Evolutionary conservation across 305 asterid genomes (phyloP).

Genomic region (Lippia alba): DNA sequence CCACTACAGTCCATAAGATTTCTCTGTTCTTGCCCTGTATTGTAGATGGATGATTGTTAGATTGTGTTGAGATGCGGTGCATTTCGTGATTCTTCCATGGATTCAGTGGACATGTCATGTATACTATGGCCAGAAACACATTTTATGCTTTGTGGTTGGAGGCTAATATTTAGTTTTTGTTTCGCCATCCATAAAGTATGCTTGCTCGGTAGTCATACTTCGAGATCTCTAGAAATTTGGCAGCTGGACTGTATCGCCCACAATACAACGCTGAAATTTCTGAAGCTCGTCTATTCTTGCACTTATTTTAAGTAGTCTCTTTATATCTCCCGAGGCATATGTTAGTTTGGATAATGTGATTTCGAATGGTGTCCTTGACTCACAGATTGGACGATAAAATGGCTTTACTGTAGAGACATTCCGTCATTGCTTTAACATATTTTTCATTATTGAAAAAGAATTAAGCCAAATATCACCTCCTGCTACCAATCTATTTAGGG

Average conservation of each 20-base stretch:
- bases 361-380: no score
- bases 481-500: no score
- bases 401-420: no score
- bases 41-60: slow-evolving; percentile 72
- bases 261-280: background rate
- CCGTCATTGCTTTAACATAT: no score
- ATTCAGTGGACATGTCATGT: slow-evolving; percentile 39
- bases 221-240: background rate
- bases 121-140: slow-evolving; percentile 30
- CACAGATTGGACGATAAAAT: no score
- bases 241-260: slow-evolving; percentile 15
- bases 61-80: slow-evolving; percentile 49
- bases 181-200: slow-evolving; percentile 18
- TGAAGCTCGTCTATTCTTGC: background rate
- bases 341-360: no score
- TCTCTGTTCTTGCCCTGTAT: slow-evolving; percentile 32
- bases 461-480: no score
- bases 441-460: no score
- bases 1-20: slow-evolving; percentile 28
- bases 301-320: no score
- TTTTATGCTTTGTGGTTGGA: slow-evolving; percentile 23
- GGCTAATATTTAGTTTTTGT: slow-evolving; percentile 3
- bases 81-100: slow-evolving; percentile 49
- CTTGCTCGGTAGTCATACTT: no score
- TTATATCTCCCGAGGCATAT: no score